These are phyloP conservation scores for Kandelia obovata DNA, from an alignment of 345 rosid species.

Conservation along the genomic window DNA sequence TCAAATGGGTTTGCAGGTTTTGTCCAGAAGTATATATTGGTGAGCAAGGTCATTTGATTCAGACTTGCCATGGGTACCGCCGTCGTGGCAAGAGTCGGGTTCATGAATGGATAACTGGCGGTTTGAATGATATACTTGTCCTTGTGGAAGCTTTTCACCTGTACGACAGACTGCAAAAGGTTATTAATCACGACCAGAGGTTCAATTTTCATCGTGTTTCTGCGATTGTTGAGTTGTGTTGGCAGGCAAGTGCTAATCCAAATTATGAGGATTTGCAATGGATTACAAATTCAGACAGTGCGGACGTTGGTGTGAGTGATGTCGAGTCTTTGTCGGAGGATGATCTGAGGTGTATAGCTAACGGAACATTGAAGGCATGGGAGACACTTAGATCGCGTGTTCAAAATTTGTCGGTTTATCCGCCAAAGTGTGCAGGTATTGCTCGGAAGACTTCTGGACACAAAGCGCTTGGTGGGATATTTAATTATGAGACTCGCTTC, in stretches of 20 bases:
- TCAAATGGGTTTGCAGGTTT: conserved; percentile 44
- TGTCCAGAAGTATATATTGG: conserved; percentile 81
- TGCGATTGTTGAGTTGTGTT: conserved; percentile 77
- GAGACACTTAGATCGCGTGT: conserved; percentile 57
- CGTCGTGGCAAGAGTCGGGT: conserved; percentile 53
- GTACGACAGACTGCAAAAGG: conserved; percentile 50
- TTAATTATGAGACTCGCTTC: conserved; percentile 67
- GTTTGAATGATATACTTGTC: conserved; percentile 59
- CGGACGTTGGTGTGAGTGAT: conserved; percentile 24
- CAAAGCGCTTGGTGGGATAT: conserved; percentile 78
- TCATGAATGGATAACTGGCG: conserved; percentile 81
- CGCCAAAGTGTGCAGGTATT: conserved; percentile 72
- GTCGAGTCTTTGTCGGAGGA: conserved; percentile 35
- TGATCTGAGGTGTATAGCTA: conserved; percentile 44
- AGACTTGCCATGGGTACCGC: conserved; percentile 67
- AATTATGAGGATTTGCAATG: conserved; percentile 24
- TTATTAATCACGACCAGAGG: conserved; percentile 62
- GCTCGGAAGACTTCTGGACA: conserved; percentile 82
- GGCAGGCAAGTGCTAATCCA: conserved; percentile 72
- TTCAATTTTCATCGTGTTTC: conserved; percentile 78
- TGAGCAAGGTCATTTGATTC: conserved; percentile 77
- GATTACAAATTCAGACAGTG: conserved; percentile 15
- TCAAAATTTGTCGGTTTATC: conserved; percentile 58
- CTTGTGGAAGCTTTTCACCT: conserved; percentile 70
- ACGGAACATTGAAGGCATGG: conserved; percentile 67